These are phyloP conservation scores for Cryptococcus sp. DNA, from an alignment of 1,284 basidiomycete species.

Conservation along the genomic window DNA sequence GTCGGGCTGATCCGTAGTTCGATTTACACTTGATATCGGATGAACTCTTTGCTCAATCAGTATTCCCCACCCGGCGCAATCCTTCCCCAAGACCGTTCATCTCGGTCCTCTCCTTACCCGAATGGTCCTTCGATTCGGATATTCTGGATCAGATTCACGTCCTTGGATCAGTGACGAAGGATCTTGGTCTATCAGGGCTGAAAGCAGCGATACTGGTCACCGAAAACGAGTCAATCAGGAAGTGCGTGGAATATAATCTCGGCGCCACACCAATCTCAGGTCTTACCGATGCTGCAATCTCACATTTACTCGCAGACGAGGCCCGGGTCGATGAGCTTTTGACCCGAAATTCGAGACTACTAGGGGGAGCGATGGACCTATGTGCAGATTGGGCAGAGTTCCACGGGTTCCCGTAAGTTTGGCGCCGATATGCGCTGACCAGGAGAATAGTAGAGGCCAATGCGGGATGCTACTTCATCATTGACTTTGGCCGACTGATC, in stretches of 20 bases:
- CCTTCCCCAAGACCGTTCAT: constrained; percentile 2
- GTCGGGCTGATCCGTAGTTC: neutral
- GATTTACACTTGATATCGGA: constrained; percentile 3
- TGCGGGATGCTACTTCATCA: constrained; percentile 1
- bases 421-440: neutral
- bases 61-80: neutral
- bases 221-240: neutral
- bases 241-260: neutral
- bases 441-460: constrained; percentile 1
- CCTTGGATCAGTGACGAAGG: constrained; percentile 1
- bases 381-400: neutral
- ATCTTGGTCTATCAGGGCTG: constrained; percentile 1
- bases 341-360: neutral
- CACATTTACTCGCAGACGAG: neutral
- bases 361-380: neutral
- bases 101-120: constrained; percentile 1
- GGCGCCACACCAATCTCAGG: constrained; percentile 3
- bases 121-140: neutral
- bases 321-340: neutral
- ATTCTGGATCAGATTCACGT: constrained; percentile 1
- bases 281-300: constrained; percentile 1
- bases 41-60: constrained; percentile 1
- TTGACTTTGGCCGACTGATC: neutral
- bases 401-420: neutral
- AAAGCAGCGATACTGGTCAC: constrained; percentile 2